A percentile compares a stretch with the other conserved stretches of the same genome.
Conservation (phyloP, 306 rosid genomes). For the Vicia villosa region DNA sequence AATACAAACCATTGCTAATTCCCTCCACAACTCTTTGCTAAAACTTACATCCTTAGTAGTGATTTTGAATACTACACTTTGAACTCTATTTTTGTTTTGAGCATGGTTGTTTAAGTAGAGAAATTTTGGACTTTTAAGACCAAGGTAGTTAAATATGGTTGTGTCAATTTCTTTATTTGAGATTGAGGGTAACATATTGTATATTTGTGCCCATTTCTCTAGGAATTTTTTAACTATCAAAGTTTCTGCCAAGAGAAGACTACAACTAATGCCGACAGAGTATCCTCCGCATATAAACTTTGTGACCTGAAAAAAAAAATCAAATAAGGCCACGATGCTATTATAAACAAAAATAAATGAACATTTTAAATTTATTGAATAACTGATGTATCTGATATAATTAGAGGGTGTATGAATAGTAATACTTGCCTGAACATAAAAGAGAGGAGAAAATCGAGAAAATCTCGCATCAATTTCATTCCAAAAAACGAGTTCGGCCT, state of each 20-base stretch:
- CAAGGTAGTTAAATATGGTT: conserved; percentile 44
- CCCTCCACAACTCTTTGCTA: neutral
- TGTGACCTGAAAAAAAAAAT: conserved; percentile 49
- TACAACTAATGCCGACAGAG: conserved; percentile 66
- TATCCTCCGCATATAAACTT: conserved; percentile 64
- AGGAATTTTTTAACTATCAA: conserved; percentile 50
- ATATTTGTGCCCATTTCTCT: conserved; percentile 57
- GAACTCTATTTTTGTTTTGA: conserved; percentile 31
- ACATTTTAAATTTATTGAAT: too few species aligned
- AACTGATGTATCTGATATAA: too few species aligned
- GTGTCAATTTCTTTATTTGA: conserved; percentile 15
- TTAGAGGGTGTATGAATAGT: too few species aligned
- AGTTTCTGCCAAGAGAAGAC: conserved; percentile 56
- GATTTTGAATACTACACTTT: conserved; percentile 45
- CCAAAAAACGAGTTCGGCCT: conserved; percentile 67
- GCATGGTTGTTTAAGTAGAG: conserved; percentile 33
- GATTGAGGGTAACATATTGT: conserved; percentile 28
- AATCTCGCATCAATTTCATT: conserved; percentile 44
- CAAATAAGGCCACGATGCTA: too few species aligned
- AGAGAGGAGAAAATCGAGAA: conserved; percentile 60
- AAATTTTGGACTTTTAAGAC: neutral
- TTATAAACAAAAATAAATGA: too few species aligned
- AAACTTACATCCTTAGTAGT: neutral
- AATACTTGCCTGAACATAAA: conserved; percentile 58
- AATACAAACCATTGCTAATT: conserved; percentile 50